Evolutionary conservation across 2,329 filamentous ascomycete genomes (phyloP), one percentile per base, ranked within the genome.

Genomic region (Coleophoma crateriformis): DNA sequence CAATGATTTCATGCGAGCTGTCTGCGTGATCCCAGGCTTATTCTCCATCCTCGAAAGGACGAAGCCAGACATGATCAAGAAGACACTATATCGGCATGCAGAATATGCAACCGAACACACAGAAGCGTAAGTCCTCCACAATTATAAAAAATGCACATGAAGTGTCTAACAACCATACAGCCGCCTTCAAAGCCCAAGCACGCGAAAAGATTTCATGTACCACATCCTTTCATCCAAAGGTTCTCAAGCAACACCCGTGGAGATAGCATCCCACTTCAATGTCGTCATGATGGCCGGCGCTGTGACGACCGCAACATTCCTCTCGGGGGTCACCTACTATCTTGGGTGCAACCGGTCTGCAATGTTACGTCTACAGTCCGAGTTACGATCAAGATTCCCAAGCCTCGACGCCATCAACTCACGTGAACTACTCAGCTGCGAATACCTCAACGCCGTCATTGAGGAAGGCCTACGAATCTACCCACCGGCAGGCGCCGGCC

Each of bases 1-100:
- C 49, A 58, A 58, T 38, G 54, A 58, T 48, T 54, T 58, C 13
- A 58, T 58, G 56, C 42, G 56, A 40, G 52, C 52, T 6, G 50
- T 54, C 4, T 52, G 50, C n/a, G 48, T 52, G 2, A 50, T 54
- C 32, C 54, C 52, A 32, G 52, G 52, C n/a, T 38, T 56, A 8
- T 53, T 56, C 47, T 41, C 47, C 11, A 46, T 54, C 22, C 43
- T 57, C 4, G 49, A 54, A 42, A 50, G 45, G 46, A 51, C 22
- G 27, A 53, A 54, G 32, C 48, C 54, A 17, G 44, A 49, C 14
- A 48, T 50, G 32, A 53, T 54, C 46, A 56, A 53, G 44, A 47
- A 49, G 27, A 54, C 54, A 4, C 33, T 56, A 7, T 56, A 54
- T 20, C 37, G 47, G 46, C 51, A 54, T 48, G 54, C 50, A n/a